Evolutionary conservation across 306 rosid species (phyloP).

Genomic region (Malus orientalis): DNA sequence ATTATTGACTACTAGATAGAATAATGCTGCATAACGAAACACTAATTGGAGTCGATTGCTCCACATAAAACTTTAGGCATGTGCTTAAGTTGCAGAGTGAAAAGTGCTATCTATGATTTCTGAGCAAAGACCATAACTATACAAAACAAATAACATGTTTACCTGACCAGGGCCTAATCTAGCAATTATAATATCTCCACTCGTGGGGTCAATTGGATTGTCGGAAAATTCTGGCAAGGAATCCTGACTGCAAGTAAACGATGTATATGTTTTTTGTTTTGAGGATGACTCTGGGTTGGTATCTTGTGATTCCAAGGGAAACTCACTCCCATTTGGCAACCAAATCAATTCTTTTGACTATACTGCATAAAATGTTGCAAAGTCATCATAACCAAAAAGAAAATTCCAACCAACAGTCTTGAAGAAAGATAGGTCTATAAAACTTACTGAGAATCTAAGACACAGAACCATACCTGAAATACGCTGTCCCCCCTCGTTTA

Average conservation of each 20-base stretch:
- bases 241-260: conserved; percentile 72
- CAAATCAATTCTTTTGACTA: conserved; percentile 57
- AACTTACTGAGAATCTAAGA: background rate
- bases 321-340: conserved; percentile 81
- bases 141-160: background rate
- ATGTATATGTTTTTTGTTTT: conserved; percentile 67
- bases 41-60: background rate
- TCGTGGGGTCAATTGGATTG: conserved; percentile 35
- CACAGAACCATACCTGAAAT: conserved; percentile 39
- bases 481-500: conserved; percentile 30
- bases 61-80: background rate
- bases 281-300: conserved; percentile 34
- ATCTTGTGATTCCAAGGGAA: conserved; percentile 39
- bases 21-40: background rate
- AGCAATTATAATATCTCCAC: conserved; percentile 57
- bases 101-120: background rate
- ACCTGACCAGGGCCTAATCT: conserved; percentile 91
- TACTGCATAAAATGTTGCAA: conserved; percentile 48
- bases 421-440: background rate
- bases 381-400: conserved; percentile 1
- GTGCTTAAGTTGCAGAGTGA: background rate
- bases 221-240: conserved; percentile 53
- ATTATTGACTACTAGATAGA: background rate
- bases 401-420: background rate
- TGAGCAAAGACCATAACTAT: background rate